A percentile compares a stretch with the other conserved stretches of the same genome.
Evolutionary conservation across 352 stramenopile genomes (phyloP).

Genomic region (Globisporangium cylindrosporum): DNA sequence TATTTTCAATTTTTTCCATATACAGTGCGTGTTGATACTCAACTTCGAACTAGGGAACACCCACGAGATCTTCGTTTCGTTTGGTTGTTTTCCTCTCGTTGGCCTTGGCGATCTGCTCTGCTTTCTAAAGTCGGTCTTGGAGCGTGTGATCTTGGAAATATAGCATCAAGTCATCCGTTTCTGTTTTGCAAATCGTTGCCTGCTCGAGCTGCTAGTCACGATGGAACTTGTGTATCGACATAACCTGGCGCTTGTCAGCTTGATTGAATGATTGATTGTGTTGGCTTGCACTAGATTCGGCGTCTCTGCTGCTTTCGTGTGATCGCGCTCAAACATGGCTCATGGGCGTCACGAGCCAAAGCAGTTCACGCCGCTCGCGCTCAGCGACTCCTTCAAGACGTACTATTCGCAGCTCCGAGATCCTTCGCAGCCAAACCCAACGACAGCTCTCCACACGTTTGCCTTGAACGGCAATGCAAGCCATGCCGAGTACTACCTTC

Average conservation of each 20-base stretch:
- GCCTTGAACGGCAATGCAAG: conserved; percentile 28
- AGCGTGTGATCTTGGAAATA: background rate
- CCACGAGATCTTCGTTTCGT: background rate
- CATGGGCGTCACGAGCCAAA: background rate
- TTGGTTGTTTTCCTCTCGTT: background rate
- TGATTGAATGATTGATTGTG: background rate
- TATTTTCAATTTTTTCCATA: background rate
- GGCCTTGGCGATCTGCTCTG: background rate
- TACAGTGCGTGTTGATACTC: background rate
- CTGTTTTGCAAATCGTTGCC: background rate
- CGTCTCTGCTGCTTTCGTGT: background rate
- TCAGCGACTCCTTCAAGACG: conserved; percentile 31
- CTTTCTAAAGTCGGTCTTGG: background rate
- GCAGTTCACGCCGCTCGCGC: conserved; percentile 15
- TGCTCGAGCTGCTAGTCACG: background rate
- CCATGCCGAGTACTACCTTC: conserved; percentile 14
- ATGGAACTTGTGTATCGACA: background rate
- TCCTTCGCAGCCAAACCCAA: conserved; percentile 11
- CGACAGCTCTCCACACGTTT: conserved; percentile 31
- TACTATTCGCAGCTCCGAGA: conserved; percentile 30
- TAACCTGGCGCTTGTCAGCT: background rate
- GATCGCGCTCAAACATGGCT: background rate
- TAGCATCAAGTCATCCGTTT: background rate
- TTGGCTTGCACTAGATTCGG: background rate
- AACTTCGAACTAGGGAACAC: background rate